Percentiles rank a stretch among this genome's conserved stretches.
Evolutionary conservation across 768 basidiomycete genomes (phyloP).

Genomic region (Jaapia argillacea): DNA sequence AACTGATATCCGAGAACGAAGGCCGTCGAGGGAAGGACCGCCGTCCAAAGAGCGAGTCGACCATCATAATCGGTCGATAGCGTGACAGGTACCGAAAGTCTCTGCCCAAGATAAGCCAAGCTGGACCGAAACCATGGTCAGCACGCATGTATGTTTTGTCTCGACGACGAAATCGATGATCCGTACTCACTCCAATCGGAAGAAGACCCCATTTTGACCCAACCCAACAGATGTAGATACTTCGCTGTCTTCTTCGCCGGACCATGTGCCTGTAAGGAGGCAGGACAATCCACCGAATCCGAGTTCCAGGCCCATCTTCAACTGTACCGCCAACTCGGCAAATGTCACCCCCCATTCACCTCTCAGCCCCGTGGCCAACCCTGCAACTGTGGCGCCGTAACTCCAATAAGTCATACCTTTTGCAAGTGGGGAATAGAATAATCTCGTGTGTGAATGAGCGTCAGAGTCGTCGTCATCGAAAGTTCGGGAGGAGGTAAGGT

Average conservation of each 20-base stretch:
- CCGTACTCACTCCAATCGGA: constrained; percentile 45
- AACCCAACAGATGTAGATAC: constrained; percentile 35
- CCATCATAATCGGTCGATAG: constrained; percentile 40
- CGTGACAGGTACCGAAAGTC: constrained; percentile 44
- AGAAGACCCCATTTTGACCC: constrained; percentile 35
- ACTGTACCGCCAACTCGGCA: constrained; percentile 41
- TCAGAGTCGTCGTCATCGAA: neutral
- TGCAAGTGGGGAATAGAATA: constrained; percentile 43
- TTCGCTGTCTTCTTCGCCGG: constrained; percentile 26
- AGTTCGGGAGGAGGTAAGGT: constrained; percentile 12
- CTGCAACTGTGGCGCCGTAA: constrained; percentile 38
- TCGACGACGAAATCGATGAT: constrained; percentile 8
- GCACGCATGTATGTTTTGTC: constrained; percentile 1
- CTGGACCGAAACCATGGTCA: constrained; percentile 22
- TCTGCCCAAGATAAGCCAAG: constrained; percentile 45
- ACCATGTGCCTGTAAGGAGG: constrained; percentile 39
- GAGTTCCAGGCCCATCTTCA: constrained; percentile 39
- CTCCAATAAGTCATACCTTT: constrained; percentile 35
- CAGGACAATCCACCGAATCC: constrained; percentile 35
- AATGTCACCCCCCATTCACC: constrained; percentile 43
- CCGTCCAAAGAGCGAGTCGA: constrained; percentile 37
- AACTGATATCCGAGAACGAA: constrained; percentile 46
- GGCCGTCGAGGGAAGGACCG: constrained; percentile 45
- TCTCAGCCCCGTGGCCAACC: constrained; percentile 35
- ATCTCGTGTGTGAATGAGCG: neutral